phyloP scores from a whole-genome alignment of 805 yeast genomes.

The Saccharomycopsis guyanensis region DNA sequence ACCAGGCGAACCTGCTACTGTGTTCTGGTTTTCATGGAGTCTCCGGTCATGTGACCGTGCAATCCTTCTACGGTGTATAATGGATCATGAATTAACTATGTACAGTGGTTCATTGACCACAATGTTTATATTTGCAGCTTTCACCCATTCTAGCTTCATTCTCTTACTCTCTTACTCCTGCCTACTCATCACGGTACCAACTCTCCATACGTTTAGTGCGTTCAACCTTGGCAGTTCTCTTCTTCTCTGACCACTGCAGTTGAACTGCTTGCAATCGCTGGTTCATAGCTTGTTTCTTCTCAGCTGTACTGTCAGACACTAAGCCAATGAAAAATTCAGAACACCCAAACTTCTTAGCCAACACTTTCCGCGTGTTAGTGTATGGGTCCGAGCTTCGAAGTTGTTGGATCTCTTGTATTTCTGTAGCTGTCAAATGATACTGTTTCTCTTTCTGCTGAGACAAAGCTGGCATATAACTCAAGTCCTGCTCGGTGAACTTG shows the following conservation, averaged over 20 bases:
- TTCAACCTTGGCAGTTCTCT: constrained; percentile 45
- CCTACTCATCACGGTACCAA: constrained; percentile 48
- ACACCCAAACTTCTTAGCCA: constrained; percentile 54
- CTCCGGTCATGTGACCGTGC: too few relatives aligned
- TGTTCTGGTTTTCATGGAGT: too few relatives aligned
- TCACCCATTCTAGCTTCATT: too few relatives aligned
- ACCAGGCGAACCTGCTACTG: too few relatives aligned
- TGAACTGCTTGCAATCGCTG: constrained; percentile 38
- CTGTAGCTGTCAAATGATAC: constrained; percentile 50
- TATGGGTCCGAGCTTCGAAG: constrained; percentile 53
- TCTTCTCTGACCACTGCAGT: constrained; percentile 41
- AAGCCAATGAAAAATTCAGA: constrained; percentile 46
- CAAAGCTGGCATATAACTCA: constrained; percentile 32
- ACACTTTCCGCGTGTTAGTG: constrained; percentile 51
- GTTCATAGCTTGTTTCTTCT: constrained; percentile 38
- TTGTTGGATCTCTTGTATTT: constrained; percentile 47
- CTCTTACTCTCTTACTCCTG: too few relatives aligned
- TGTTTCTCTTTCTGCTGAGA: constrained; percentile 32
- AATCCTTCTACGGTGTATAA: too few relatives aligned
- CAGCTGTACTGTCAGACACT: constrained; percentile 38
- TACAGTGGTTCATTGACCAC: too few relatives aligned
- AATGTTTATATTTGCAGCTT: too few relatives aligned
- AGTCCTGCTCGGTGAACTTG: constrained; percentile 24
- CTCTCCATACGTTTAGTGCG: constrained; percentile 48
- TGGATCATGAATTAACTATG: too few relatives aligned